A percentile compares a stretch with the other conserved stretches of the same genome.
Evolutionary conservation across 768 basidiomycete genomes (phyloP).

Genomic region (Amanita muscaria): DNA sequence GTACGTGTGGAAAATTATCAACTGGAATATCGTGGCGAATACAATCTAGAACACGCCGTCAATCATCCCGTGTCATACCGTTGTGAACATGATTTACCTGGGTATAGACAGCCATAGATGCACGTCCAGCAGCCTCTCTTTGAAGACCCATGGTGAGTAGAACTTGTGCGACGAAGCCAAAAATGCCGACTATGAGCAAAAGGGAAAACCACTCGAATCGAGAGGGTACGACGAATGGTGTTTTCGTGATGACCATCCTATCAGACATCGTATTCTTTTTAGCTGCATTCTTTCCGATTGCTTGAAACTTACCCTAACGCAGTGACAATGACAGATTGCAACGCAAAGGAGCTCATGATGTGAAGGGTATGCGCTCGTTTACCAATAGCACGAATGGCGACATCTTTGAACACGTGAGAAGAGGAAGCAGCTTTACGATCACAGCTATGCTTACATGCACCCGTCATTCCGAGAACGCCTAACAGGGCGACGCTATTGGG

Average conservation of each 20-base stretch:
- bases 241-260: constrained; percentile 36
- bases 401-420: constrained; percentile 20
- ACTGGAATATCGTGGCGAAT: constrained; percentile 6
- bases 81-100: constrained; percentile 11
- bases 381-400: constrained; percentile 54
- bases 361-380: constrained; percentile 71
- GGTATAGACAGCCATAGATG: constrained; percentile 48
- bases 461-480: constrained; percentile 57
- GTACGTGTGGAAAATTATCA: constrained; percentile 7
- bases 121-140: constrained; percentile 53
- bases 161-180: constrained; percentile 47
- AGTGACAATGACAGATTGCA: constrained; percentile 39
- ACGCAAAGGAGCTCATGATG: constrained; percentile 56
- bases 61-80: neutral
- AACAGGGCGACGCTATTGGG: constrained; percentile 46
- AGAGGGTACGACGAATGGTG: constrained; percentile 38
- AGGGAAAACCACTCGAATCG: constrained; percentile 35
- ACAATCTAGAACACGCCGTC: neutral
- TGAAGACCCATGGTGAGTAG: constrained; percentile 39
- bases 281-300: too few species aligned
- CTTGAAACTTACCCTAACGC: constrained; percentile 22
- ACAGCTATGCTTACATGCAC: constrained; percentile 47
- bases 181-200: constrained; percentile 42
- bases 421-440: neutral
- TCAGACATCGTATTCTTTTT: neutral